These are phyloP conservation scores for Penicillium samsonianum DNA, from an alignment of 495 filamentous ascomycete species.

Conservation along the genomic window DNA sequence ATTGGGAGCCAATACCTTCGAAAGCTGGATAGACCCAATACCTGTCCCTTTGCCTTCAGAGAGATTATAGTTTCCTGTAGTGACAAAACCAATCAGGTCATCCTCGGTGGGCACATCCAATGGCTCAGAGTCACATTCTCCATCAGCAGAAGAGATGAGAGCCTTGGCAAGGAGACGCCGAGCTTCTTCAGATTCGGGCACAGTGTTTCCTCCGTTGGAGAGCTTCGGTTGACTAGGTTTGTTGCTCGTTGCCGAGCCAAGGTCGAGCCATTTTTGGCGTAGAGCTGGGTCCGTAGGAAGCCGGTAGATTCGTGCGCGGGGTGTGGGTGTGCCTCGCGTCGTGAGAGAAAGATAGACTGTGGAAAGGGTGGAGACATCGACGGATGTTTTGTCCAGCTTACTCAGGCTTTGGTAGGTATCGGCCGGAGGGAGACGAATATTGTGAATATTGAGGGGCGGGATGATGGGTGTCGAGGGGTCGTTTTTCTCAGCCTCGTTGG, in stretches of 20 bases:
- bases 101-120: conserved; percentile 68
- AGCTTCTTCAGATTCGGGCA: conserved; percentile 37
- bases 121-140: conserved; percentile 51
- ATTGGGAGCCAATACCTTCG: conserved; percentile 47
- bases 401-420: conserved; percentile 26
- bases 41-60: conserved; percentile 74
- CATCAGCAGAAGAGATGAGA: conserved; percentile 40
- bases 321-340: conserved; percentile 58
- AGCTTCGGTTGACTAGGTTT: conserved; percentile 18
- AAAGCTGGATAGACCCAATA: conserved; percentile 68
- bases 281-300: conserved; percentile 56
- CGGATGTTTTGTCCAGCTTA: conserved; percentile 25
- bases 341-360: conserved; percentile 61
- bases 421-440: conserved; percentile 24
- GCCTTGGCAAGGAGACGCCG: conserved; percentile 56
- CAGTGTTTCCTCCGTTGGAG: conserved; percentile 7
- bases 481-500: conserved; percentile 11
- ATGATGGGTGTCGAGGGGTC: background rate
- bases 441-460: conserved; percentile 39
- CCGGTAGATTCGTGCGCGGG: conserved; percentile 72
- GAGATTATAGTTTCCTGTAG: conserved; percentile 80
- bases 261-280: conserved; percentile 56
- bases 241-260: conserved; percentile 18
- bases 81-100: conserved; percentile 90
- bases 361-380: conserved; percentile 42